Evolutionary conservation across 345 rosid genomes (phyloP).

Genomic region (Cardamine chenopodiifolia): DNA sequence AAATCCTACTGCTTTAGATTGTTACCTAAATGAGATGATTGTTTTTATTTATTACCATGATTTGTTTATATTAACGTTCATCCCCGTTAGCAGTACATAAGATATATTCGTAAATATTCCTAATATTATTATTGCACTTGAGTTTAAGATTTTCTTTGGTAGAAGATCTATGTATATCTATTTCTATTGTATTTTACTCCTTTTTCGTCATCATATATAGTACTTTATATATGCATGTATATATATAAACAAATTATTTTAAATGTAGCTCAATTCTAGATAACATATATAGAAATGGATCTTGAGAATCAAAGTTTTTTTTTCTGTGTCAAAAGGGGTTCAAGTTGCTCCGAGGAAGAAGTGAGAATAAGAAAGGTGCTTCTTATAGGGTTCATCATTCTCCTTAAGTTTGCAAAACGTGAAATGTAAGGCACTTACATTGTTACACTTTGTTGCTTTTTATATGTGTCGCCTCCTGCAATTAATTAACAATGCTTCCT

Average conservation of each 20-base stretch:
- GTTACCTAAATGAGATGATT: slow-evolving; percentile 18
- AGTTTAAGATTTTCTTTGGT: slow-evolving; percentile 25
- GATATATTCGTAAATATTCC: slow-evolving; percentile 6
- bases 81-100: not conserved
- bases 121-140: slow-evolving; percentile 15
- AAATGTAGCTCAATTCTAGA: not conserved
- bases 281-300: slow-evolving; percentile 26
- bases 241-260: not conserved
- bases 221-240: slow-evolving; percentile 13
- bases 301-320: not conserved
- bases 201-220: not conserved
- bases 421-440: slow-evolving; percentile 15
- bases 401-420: slow-evolving; percentile 13
- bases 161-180: slow-evolving; percentile 17
- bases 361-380: not conserved
- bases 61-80: slow-evolving; percentile 20
- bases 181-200: not conserved
- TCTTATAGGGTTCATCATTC: too few relatives aligned
- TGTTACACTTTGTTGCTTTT: not conserved
- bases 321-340: not conserved
- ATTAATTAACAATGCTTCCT: slow-evolving; percentile 1
- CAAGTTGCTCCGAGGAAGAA: not conserved
- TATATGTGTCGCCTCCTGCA: not conserved
- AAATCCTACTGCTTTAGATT: slow-evolving; percentile 13
- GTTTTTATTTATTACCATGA: slow-evolving; percentile 27